Percentiles rank a stretch among this genome's conserved stretches.
Conservation (phyloP, 2,329 filamentous ascomycete species). For the Pyricularia sp. region DNA sequence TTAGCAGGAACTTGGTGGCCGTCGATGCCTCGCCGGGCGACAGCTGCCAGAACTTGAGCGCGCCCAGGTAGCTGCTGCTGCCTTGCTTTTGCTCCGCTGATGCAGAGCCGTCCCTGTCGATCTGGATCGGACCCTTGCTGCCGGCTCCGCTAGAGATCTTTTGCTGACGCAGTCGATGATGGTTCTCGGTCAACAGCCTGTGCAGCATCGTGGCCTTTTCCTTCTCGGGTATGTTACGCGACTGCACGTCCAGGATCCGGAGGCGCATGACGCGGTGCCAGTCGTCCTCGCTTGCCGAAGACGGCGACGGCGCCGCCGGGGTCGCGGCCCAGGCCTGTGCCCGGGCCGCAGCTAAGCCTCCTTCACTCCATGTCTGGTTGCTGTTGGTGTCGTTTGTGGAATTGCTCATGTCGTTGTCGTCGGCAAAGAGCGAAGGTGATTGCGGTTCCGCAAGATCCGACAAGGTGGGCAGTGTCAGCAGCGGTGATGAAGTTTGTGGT, state of each 20-base stretch:
- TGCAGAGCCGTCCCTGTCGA: constrained; percentile 5
- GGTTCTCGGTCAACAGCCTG: constrained; percentile 59
- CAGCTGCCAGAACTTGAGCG: constrained; percentile 51
- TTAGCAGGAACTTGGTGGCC: constrained; percentile 38
- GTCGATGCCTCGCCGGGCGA: constrained; percentile 27
- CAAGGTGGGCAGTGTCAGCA: neutral
- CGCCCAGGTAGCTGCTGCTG: constrained; percentile 36
- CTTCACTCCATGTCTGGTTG: neutral
- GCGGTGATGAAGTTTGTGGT: neutral
- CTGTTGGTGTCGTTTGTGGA: neutral
- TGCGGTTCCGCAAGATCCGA: neutral
- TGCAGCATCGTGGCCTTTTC: constrained; percentile 70
- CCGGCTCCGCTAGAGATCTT: constrained; percentile 4
- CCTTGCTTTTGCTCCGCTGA: constrained; percentile 26
- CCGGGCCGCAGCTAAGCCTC: constrained; percentile 42
- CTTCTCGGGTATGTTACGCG: constrained; percentile 42
- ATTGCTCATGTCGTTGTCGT: neutral
- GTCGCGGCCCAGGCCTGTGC: constrained; percentile 55
- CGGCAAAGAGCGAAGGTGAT: neutral
- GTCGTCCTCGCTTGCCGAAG: constrained; percentile 54
- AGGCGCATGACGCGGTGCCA: constrained; percentile 61
- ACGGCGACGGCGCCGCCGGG: constrained; percentile 35
- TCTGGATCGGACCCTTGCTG: neutral
- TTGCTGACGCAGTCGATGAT: constrained; percentile 34
- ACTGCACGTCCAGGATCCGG: constrained; percentile 61